A percentile compares a stretch with the other conserved stretches of the same genome.
Conservation (phyloP, 305 asterid species). For the Fraxinus paxiana region DNA sequence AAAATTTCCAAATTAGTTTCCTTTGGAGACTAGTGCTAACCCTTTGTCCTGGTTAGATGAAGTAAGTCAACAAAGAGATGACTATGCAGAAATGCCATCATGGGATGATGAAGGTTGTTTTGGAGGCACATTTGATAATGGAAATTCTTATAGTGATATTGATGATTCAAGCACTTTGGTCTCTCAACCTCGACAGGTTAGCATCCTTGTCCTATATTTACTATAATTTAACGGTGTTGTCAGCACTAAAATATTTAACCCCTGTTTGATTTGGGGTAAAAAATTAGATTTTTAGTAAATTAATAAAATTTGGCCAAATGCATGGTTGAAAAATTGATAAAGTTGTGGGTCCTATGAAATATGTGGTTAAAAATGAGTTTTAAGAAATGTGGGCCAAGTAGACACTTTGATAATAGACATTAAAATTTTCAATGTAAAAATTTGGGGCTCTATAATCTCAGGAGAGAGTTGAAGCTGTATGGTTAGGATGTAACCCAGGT, state of each 20-base stretch:
- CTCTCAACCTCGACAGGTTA: slow-evolving; percentile 95
- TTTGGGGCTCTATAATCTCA: neutral
- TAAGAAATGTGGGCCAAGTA: neutral
- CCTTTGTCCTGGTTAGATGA: slow-evolving; percentile 39
- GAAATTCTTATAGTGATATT: slow-evolving; percentile 42
- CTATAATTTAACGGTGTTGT: neutral
- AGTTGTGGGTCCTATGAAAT: neutral
- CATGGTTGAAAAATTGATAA: neutral
- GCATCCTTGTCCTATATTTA: slow-evolving; percentile 1
- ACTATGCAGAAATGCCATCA: slow-evolving; percentile 46
- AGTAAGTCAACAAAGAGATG: slow-evolving; percentile 45
- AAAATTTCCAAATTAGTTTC: neutral
- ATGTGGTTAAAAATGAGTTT: neutral
- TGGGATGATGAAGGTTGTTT: slow-evolving; percentile 69
- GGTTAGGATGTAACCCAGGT: neutral
- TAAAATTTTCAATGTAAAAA: neutral
- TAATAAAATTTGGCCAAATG: neutral
- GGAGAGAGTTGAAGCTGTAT: neutral
- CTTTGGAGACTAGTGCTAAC: neutral
- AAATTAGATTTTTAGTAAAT: too few species aligned
- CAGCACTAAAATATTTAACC: neutral
- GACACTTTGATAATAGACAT: neutral
- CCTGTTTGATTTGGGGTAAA: neutral
- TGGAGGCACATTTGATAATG: slow-evolving; percentile 55
- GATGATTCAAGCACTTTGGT: slow-evolving; percentile 66